Base-by-base conservation (phyloP, 202 grass and related monocot species). In the Tripidium arundinaceum region DNA sequence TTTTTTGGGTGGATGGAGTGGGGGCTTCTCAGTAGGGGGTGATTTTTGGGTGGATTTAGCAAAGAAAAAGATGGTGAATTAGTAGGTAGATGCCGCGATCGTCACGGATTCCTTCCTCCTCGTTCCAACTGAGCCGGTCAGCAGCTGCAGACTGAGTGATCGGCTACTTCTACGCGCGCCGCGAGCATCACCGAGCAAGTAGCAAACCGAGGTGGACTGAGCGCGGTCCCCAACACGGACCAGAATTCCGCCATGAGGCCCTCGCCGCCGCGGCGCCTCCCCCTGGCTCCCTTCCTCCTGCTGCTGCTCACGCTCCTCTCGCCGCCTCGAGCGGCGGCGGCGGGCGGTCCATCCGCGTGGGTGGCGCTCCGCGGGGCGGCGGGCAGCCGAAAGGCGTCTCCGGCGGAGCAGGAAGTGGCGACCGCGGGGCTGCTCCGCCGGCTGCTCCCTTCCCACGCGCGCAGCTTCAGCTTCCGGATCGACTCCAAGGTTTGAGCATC, bases 381-480 rank as follows among this genome's bases (percentile, higher is more conserved):
- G 15, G 34, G 29, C 47, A 36, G 50, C 40, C 82, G 79, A 43
- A 69, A 76, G 70, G 83, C 87, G 75, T 68, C 88, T 57, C 88
- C 92, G 18, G 83, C 73, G 25, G 68, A 63, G 40, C 90, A 98
- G 80, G 92, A 93, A 84, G 75, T 3, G 10, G 87, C 90, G 9
- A 78, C 88, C 19, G 62, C 28, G 11, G 78, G 74, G 41, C 72
- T 98, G 14, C 94, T 94, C 68, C 68, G 59, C 72, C 78, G 92
- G 72, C 83, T 92, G 18, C 89, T 98, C 28, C 94, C 90, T 16
- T 78, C 62, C 70, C 88, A 94, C 50, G 36, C 55, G 22, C 69
- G 68, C 59, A 98, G 92, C 87, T 98, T 98, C 79, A 81, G 72
- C 40, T 90, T 97, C 85, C 75, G 79, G 65, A 97, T 94, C 65